Conservation (phyloP, 2,329 filamentous ascomycete species). For the Xylariales sp. region DNA sequence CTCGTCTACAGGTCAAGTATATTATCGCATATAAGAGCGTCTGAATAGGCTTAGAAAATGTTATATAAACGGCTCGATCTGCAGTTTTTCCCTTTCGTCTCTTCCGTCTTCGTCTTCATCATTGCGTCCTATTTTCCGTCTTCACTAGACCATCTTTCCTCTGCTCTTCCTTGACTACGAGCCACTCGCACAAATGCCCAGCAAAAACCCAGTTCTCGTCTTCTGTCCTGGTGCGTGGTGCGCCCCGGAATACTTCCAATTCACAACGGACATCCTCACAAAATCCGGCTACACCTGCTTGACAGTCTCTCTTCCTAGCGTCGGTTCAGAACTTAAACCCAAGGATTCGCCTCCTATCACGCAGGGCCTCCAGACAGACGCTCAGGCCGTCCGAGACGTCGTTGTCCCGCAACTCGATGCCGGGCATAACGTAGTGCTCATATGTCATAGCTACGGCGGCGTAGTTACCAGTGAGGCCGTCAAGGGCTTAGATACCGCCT, state of each 20-base stretch:
- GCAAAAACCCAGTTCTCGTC: slow-evolving; percentile 35
- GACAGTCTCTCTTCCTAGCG: slow-evolving; percentile 35
- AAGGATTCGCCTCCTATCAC: slow-evolving; percentile 29
- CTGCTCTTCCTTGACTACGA: neutral
- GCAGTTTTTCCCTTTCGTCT: neutral
- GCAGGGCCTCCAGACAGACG: slow-evolving; percentile 36
- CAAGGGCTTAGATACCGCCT: slow-evolving; percentile 34
- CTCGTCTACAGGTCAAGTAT: neutral
- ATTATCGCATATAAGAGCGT: neutral
- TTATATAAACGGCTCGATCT: slow-evolving; percentile 26
- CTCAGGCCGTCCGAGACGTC: slow-evolving; percentile 31
- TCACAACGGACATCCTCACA: slow-evolving; percentile 36
- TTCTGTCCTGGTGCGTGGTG: slow-evolving; percentile 41
- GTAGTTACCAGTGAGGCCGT: slow-evolving; percentile 40
- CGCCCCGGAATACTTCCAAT: slow-evolving; percentile 27
- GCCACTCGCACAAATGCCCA: slow-evolving; percentile 21
- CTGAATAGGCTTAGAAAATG: neutral
- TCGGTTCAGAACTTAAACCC: slow-evolving; percentile 31
- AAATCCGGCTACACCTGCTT: slow-evolving; percentile 37
- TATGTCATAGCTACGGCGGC: slow-evolving; percentile 42
- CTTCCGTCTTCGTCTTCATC: slow-evolving; percentile 11
- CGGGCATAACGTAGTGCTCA: slow-evolving; percentile 36
- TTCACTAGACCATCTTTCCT: neutral
- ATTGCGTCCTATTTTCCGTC: neutral
- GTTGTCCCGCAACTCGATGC: slow-evolving; percentile 37